Conservation (phyloP, 2,329 filamentous ascomycete genomes). For the Stachybotrys chlorohalonatus region DNA sequence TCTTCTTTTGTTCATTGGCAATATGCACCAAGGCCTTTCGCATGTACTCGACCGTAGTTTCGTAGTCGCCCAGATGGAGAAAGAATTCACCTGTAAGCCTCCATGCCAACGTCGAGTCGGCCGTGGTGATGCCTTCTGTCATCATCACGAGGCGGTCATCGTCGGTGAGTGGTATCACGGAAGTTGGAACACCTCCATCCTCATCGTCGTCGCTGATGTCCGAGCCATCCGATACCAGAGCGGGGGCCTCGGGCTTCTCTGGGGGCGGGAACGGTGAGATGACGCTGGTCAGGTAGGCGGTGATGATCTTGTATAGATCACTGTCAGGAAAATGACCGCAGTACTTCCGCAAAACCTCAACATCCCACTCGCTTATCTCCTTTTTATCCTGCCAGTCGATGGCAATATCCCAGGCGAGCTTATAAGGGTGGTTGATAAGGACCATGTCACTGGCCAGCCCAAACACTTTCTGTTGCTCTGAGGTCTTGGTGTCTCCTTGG, state of each 20-base stretch:
- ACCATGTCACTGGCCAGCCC: constrained; percentile 87
- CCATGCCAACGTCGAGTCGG: constrained; percentile 71
- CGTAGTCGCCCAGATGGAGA: constrained; percentile 74
- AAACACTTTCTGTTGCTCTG: constrained; percentile 63
- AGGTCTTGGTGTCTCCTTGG: constrained; percentile 52
- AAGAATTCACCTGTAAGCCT: constrained; percentile 79
- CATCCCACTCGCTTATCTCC: constrained; percentile 67
- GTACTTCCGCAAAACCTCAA: constrained; percentile 69
- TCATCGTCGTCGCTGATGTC: constrained; percentile 52
- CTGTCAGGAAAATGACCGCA: constrained; percentile 75
- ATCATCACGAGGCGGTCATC: constrained; percentile 78
- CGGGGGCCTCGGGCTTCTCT: constrained; percentile 13
- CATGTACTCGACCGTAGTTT: constrained; percentile 70
- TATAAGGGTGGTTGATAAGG: constrained; percentile 85
- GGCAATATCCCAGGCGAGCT: constrained; percentile 82
- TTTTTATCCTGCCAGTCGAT: constrained; percentile 83
- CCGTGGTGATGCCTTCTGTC: constrained; percentile 59
- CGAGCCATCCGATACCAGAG: constrained; percentile 25
- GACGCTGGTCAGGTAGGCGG: constrained; percentile 72
- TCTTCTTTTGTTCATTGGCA: constrained; percentile 51
- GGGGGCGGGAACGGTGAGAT: constrained; percentile 68
- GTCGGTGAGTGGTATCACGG: constrained; percentile 52
- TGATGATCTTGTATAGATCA: constrained; percentile 73
- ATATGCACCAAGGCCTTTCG: constrained; percentile 61
- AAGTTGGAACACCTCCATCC: constrained; percentile 43